Conservation (phyloP, 2,329 filamentous ascomycete species). For the Monosporascus sp. region DNA sequence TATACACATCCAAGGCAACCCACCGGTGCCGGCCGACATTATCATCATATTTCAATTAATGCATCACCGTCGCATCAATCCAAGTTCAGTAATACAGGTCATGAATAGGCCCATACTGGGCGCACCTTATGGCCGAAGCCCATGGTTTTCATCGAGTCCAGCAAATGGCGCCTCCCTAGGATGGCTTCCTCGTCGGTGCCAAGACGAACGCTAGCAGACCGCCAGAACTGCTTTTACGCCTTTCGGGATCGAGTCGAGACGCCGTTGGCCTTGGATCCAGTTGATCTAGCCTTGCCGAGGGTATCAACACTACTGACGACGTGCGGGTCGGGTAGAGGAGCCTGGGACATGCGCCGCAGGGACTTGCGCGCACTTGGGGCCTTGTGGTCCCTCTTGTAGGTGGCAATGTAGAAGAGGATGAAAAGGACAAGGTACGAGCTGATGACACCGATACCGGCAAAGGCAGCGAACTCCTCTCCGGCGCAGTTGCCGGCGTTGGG, state of each 20-base stretch:
- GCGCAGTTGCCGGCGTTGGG: slow-evolving; percentile 84
- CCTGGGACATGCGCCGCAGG: slow-evolving; percentile 60
- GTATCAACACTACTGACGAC: slow-evolving; percentile 58
- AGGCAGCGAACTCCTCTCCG: slow-evolving; percentile 93
- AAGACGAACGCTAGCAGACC: background rate
- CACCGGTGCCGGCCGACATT: background rate
- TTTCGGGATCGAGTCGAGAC: slow-evolving; percentile 63
- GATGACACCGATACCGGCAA: slow-evolving; percentile 85
- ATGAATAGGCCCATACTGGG: background rate
- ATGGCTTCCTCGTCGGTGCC: too few relatives aligned
- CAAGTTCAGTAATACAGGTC: background rate
- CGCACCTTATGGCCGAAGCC: background rate
- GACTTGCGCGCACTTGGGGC: slow-evolving; percentile 74
- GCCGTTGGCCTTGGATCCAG: slow-evolving; percentile 53
- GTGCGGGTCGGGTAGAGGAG: slow-evolving; percentile 75
- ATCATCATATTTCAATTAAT: background rate
- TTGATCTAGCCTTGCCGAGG: slow-evolving; percentile 47
- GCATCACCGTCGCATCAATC: background rate
- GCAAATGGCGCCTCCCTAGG: background rate
- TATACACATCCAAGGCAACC: background rate
- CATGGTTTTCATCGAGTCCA: background rate
- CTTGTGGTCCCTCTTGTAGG: slow-evolving; percentile 85
- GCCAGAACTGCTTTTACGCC: slow-evolving; percentile 42
- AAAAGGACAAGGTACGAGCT: slow-evolving; percentile 96
- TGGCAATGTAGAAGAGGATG: slow-evolving; percentile 98